Evolutionary conservation across 805 yeast species (phyloP).

Genomic region (Schizosaccharomyces japonicus): DNA sequence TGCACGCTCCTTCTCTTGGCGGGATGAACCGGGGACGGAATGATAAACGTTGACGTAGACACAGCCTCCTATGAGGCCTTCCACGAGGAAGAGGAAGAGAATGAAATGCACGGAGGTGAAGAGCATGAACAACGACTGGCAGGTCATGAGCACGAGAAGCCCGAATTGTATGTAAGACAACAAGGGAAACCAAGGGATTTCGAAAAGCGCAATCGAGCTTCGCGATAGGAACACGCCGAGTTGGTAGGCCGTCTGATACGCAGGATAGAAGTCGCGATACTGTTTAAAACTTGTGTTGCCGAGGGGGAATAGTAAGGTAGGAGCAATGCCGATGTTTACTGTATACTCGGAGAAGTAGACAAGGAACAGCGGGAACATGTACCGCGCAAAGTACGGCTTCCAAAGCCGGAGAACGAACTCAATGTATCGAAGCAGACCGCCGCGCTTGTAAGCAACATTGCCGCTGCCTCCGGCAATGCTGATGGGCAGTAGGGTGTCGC

Average conservation of each 20-base stretch:
- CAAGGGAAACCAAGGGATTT: constrained; percentile 34
- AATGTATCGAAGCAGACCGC: no score
- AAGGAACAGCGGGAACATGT: constrained; percentile 59
- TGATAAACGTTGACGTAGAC: constrained; percentile 75
- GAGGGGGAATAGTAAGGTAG: constrained; percentile 5
- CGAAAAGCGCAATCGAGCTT: constrained; percentile 46
- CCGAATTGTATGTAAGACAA: constrained; percentile 43
- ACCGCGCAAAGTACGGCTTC: constrained; percentile 19
- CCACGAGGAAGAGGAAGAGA: constrained; percentile 48
- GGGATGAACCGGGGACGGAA: constrained; percentile 36
- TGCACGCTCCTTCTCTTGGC: constrained; percentile 44
- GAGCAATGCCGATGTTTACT: constrained; percentile 60
- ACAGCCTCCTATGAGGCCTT: constrained; percentile 71
- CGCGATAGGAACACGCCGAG: constrained; percentile 80
- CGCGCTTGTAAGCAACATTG: background rate
- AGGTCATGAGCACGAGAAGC: constrained; percentile 33
- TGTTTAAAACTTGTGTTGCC: background rate
- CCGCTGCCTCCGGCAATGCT: background rate
- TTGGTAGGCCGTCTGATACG: constrained; percentile 1
- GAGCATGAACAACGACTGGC: constrained; percentile 39
- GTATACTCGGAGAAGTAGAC: constrained; percentile 73
- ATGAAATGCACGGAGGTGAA: constrained; percentile 39
- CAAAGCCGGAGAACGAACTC: constrained; percentile 11
- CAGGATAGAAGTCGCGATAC: constrained; percentile 2
- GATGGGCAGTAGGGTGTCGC: background rate